Evolutionary conservation across 805 yeast species (phyloP).

Genomic region (Starmerella apicola): DNA sequence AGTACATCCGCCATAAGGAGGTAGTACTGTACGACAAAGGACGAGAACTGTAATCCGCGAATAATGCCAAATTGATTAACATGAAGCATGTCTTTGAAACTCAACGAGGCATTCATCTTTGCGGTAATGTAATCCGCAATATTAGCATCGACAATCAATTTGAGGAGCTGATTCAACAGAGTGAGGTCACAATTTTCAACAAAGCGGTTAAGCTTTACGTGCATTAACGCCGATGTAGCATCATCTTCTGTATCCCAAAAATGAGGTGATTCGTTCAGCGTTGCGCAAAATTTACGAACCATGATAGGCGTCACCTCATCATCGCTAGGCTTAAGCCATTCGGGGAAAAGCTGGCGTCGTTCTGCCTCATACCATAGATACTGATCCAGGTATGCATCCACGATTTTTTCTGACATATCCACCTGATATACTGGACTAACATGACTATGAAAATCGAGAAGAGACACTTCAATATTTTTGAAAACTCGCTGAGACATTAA

Average conservation of each 20-base stretch:
- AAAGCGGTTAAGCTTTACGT: slow-evolving; percentile 54
- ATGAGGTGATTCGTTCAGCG: slow-evolving; percentile 60
- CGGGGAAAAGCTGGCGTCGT: slow-evolving; percentile 74
- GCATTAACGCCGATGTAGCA: slow-evolving; percentile 72
- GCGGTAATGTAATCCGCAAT: slow-evolving; percentile 90
- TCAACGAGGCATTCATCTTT: slow-evolving; percentile 67
- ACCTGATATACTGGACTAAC: slow-evolving; percentile 75
- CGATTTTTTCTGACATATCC: slow-evolving; percentile 87
- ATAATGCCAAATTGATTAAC: slow-evolving; percentile 78
- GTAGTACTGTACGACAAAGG: slow-evolving; percentile 81
- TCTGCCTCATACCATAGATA: slow-evolving; percentile 95
- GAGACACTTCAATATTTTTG: slow-evolving; percentile 73
- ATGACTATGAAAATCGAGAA: slow-evolving; percentile 83
- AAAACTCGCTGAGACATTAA: slow-evolving; percentile 81
- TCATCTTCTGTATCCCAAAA: slow-evolving; percentile 75
- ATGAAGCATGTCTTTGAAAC: slow-evolving; percentile 92
- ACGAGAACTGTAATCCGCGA: slow-evolving; percentile 80
- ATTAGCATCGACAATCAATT: slow-evolving; percentile 75
- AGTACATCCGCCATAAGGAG: slow-evolving; percentile 75
- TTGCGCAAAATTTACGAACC: slow-evolving; percentile 90
- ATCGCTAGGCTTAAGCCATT: slow-evolving; percentile 93
- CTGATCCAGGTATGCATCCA: slow-evolving; percentile 92
- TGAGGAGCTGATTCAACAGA: slow-evolving; percentile 62
- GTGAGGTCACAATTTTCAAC: slow-evolving; percentile 85
- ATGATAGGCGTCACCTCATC: slow-evolving; percentile 84